Base-by-base conservation (phyloP, 345 rosid genomes). In the Eucalyptus lansdowneana region DNA sequence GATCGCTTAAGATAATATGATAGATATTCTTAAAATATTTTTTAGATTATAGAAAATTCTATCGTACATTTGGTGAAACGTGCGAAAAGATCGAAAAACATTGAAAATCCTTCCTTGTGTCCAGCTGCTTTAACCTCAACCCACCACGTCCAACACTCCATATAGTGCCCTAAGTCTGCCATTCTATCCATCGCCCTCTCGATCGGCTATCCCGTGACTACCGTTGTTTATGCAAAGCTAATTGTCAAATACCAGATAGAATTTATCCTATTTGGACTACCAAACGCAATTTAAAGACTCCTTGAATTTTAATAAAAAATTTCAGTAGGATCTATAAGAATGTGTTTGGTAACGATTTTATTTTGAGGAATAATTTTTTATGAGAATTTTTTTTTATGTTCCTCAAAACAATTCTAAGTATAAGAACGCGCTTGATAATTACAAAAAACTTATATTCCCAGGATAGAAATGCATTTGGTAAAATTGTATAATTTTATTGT, bases 321-420 rank as follows among this genome's bases (percentile, higher is more conserved):
- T 69, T 72, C 3, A 11, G 4, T 1, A 0, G 21, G 25, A 1
- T 37, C 0, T 11, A 11, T 37, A 21, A 2, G 0, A 0, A 0
- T 0, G 3, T 5, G 1, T 14, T 50, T 50, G 51, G 0, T 50
- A 14, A 50, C 6, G 1, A 50, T 50, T 14, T 14, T 50, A 6
- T 50, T 49, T 49, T 0, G 2, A 0, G 2, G 5, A 40, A 40
- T 40, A 2, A 42, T 42, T 7, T 42, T 42, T 42, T 2, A 42
- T 42, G 44, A 42, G 7, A 42, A 42, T 42, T 6, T 42, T 14
- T 5, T 14, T 50, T 50, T 50, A 0, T 50, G 7, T 50, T 50
- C 6, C 16, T 0, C 0, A 1, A 50, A 50, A 50, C 3, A 50
- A 50, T 50, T 50, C 16, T 14, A 14, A 14, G 1, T 50, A 50